phyloP scores from a whole-genome alignment of 2,329 filamentous ascomycete genomes.

The Thermochaetoides dissita region DNA sequence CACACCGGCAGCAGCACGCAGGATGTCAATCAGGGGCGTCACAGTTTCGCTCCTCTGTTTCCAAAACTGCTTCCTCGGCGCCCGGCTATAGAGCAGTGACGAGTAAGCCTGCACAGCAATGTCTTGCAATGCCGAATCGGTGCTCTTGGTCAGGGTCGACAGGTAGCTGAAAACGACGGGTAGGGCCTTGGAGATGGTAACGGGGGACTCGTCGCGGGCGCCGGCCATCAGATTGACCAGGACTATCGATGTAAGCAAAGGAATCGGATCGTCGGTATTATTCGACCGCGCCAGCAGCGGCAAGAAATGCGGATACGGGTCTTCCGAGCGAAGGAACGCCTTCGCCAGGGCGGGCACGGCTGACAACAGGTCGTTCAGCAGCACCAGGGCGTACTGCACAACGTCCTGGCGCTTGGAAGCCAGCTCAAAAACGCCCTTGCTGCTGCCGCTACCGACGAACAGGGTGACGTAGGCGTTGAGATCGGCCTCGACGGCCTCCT shows the following conservation, averaged over 20 bases:
- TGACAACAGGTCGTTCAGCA: slow-evolving; percentile 76
- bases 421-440: slow-evolving; percentile 61
- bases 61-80: slow-evolving; percentile 77
- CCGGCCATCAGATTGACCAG: slow-evolving; percentile 64
- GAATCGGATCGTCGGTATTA: slow-evolving; percentile 62
- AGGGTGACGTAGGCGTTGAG: slow-evolving; percentile 66
- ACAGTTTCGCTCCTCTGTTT: slow-evolving; percentile 75
- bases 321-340: slow-evolving; percentile 58
- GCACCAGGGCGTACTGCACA: slow-evolving; percentile 84
- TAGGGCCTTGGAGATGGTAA: slow-evolving; percentile 58
- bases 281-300: slow-evolving; percentile 71
- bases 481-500: slow-evolving; percentile 67
- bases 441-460: slow-evolving; percentile 63
- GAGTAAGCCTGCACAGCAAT: slow-evolving; percentile 91
- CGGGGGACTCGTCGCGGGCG: slow-evolving; percentile 45
- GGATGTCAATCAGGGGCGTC: slow-evolving; percentile 65
- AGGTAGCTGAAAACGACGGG: slow-evolving; percentile 77
- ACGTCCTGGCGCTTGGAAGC: slow-evolving; percentile 80
- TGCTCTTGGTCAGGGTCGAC: slow-evolving; percentile 66
- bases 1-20: slow-evolving; percentile 63
- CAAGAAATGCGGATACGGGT: slow-evolving; percentile 73
- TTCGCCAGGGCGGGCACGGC: slow-evolving; percentile 68
- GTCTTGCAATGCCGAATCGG: slow-evolving; percentile 83
- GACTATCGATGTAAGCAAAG: slow-evolving; percentile 77
- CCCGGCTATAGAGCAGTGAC: slow-evolving; percentile 59